Base-by-base conservation (phyloP, 306 rosid species). In the Cercis canadensis region DNA sequence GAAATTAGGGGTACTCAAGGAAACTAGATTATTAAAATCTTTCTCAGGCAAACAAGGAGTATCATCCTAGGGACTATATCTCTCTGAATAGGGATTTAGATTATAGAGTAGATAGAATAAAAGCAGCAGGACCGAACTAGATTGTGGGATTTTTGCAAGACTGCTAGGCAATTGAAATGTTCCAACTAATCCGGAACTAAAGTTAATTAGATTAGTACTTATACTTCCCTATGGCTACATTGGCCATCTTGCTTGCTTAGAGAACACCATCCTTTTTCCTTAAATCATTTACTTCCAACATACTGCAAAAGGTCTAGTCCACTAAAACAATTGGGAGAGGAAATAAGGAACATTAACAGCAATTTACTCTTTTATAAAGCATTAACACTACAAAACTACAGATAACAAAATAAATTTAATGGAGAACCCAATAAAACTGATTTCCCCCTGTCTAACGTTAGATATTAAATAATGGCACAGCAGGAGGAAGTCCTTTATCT, bases 201-300 rank as follows among this genome's bases (percentile, higher is more conserved):
- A 40, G 19, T 32, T 14, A 16, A 5, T 70, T 45, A 32, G 46
- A 44, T 57, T 70, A 57, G 43, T 43, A 45, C 46, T 41, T 41
- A 52, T 53, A 52, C 59, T 47, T 62, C 11, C 39, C 54, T n/a
- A 16, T 33, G 62, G 24, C 41, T 36, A 49, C 13, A 14, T 24
- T 24, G 1, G 29, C 47, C 47, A 43, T 43, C 47, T 43, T 43
- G 47, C 15, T 3, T 11, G 47, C 15, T 11, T 43, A 11, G 47
- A 43, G 14, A 12, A 43, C 47, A 11, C 15, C 14, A 2, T 4
- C 15, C 3, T 43, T 36, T 31, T 11, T 34, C 41, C 46, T 36
- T 21, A 36, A 59, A 14, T 16, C 65, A 59, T 15, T 4, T 11
- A 43, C 47, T 43, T 43, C 47, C 47, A 43, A 12, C 13, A 11